Evolutionary conservation across 1,284 basidiomycete species (phyloP).

Genomic region (Ceratobasidium sp.): DNA sequence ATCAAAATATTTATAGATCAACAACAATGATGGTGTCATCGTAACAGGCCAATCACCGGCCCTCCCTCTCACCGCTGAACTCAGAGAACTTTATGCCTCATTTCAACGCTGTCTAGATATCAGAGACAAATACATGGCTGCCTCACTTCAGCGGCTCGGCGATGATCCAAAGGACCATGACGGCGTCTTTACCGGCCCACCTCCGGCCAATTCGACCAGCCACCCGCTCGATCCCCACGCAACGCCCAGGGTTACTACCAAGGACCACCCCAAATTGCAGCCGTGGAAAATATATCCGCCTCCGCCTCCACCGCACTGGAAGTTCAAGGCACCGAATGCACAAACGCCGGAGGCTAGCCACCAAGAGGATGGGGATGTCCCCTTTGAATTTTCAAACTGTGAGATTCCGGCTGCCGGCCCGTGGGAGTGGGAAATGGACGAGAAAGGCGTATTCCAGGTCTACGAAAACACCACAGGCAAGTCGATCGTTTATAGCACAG

Average conservation of each 20-base stretch:
- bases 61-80: conserved; percentile 49
- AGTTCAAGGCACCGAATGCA: conserved; percentile 72
- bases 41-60: conserved; percentile 15
- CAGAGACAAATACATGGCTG: conserved; percentile 90
- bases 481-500: background rate
- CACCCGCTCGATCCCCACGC: conserved; percentile 7
- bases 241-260: conserved; percentile 43
- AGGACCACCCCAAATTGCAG: conserved; percentile 56
- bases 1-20: background rate
- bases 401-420: conserved; percentile 72
- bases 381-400: conserved; percentile 75
- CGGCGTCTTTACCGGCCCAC: conserved; percentile 67
- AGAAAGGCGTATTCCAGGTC: conserved; percentile 88
- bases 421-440: conserved; percentile 79
- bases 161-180: conserved; percentile 94
- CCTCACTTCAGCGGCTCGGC: conserved; percentile 86
- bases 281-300: conserved; percentile 90
- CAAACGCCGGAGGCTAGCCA: conserved; percentile 57
- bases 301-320: conserved; percentile 94
- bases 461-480: conserved; percentile 59
- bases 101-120: conserved; percentile 85
- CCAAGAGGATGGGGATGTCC: conserved; percentile 58
- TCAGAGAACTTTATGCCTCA: conserved; percentile 55
- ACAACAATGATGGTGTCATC: background rate
- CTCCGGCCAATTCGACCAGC: conserved; percentile 1